Evolutionary conservation across 2,329 filamentous ascomycete genomes (phyloP), one percentile per base, ranked within the genome.

Genomic region (Alternaria gaisen): DNA sequence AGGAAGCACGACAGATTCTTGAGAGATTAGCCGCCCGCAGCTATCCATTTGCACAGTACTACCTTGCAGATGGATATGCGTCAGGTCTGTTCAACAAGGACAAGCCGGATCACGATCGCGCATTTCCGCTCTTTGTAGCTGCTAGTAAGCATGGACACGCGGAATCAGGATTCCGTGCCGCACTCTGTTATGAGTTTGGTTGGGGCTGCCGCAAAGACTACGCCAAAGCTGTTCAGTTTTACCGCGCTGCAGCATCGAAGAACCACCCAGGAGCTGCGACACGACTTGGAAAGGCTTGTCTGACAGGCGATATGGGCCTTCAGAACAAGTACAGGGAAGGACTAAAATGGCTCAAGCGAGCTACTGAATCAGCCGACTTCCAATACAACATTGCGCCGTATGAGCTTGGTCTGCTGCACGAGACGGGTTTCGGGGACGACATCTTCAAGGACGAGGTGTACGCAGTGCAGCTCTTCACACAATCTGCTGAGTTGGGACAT

Each of bases 31-130:
- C 94, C 18, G 94, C 94, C 80, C 90, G 89, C 59, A 93, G 93
- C 46, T 97, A 97, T 77, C 95, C 95, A 1, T 98, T 97, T 79
- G 95, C 95, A 4, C 95, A 99, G 78, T 99, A 99, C 81, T 98
- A 98, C 77, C 88, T 99, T 12, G 95, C 89, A 20, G 95, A 99
- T 76, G 95, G 95, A 1, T 97, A 92, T 76, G 92, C 93, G 3
- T 97, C 94, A 6, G 95, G 95, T 0, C 84, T 99, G 24, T 98
- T 99, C 80, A 97, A 89, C 81, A 98, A 97, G 79, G 92, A 93
- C 63, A 96, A 94, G 75, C 89, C 93, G 72, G 95, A 99, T 76
- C 91, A 96, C 76, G 92, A 94, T 74, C 90, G 91, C 41, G 94
- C 95, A 0, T 98, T 98, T 75, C 91, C 93, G 9, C 87, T 98